A percentile compares a stretch with the other conserved stretches of the same genome.
phyloP scores from a whole-genome alignment of 2,329 filamentous ascomycete species.

The Cladosporium sp. region DNA sequence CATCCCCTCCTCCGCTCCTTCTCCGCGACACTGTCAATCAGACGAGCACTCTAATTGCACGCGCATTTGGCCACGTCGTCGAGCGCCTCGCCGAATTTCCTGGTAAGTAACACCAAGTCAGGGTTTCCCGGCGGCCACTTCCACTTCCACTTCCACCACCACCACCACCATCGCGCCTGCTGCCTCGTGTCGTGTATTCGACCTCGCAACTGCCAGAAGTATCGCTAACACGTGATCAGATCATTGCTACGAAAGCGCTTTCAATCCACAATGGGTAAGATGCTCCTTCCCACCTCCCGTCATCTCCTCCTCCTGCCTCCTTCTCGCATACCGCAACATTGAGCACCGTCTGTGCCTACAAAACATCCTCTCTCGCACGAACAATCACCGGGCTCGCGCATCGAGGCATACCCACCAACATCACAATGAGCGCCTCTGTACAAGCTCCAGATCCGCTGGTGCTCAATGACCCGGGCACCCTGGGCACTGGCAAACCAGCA shows the following conservation, averaged over 20 bases:
- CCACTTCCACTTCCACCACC: background rate
- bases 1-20: constrained; percentile 5
- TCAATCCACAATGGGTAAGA: constrained; percentile 36
- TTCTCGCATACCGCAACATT: constrained; percentile 22
- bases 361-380: constrained; percentile 24
- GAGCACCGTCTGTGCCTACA: constrained; percentile 24
- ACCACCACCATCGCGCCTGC: constrained; percentile 13
- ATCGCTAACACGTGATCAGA: constrained; percentile 1
- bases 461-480: constrained; percentile 20
- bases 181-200: background rate
- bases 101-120: background rate
- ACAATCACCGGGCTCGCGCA: constrained; percentile 12
- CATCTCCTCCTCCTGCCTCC: constrained; percentile 10
- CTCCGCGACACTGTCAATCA: background rate
- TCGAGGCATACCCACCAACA: constrained; percentile 22
- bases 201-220: constrained; percentile 1
- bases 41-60: background rate
- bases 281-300: constrained; percentile 20
- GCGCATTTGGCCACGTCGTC: background rate
- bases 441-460: constrained; percentile 19
- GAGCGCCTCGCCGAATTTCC: constrained; percentile 1
- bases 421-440: constrained; percentile 20
- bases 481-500: constrained; percentile 21
- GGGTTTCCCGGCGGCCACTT: background rate
- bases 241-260: background rate